Percentiles rank a stretch among this genome's conserved stretches.
phyloP scores from a whole-genome alignment of 78 protist genomes.

The Acrasis kona region DNA sequence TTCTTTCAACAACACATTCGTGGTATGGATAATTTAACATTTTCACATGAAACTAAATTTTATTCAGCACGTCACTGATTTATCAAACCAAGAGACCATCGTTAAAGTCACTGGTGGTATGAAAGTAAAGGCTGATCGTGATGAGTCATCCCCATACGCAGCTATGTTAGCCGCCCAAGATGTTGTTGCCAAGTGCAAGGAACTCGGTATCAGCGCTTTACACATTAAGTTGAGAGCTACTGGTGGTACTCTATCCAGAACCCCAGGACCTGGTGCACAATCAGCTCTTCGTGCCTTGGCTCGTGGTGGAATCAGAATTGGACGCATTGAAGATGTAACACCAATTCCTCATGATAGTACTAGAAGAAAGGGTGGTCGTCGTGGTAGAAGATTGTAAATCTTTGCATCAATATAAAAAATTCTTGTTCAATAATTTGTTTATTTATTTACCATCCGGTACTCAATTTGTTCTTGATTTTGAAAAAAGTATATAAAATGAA shows the following conservation, averaged over 20 bases:
- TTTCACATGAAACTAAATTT: slow-evolving; percentile 15
- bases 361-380: slow-evolving; percentile 95
- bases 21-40: slow-evolving; percentile 25
- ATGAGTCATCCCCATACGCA: slow-evolving; percentile 99
- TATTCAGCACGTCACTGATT: slow-evolving; percentile 62
- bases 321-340: slow-evolving; percentile 99
- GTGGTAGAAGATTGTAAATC: slow-evolving; percentile 96
- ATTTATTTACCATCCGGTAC: no score
- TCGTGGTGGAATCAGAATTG: slow-evolving; percentile 96
- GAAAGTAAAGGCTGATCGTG: slow-evolving; percentile 99
- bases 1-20: slow-evolving; percentile 96
- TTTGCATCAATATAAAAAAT: not conserved
- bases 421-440: not conserved
- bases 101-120: slow-evolving; percentile 96
- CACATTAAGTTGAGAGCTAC: slow-evolving; percentile 99
- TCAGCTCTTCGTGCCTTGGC: slow-evolving; percentile 99
- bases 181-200: slow-evolving; percentile 88
- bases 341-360: slow-evolving; percentile 99
- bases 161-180: slow-evolving; percentile 99
- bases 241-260: slow-evolving; percentile 94
- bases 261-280: slow-evolving; percentile 99
- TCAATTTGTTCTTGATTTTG: no score
- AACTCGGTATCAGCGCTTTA: slow-evolving; percentile 93
- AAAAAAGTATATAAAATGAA: no score
- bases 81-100: slow-evolving; percentile 91